phyloP scores from a whole-genome alignment of 257 asterid species.

The Hygrophila difformis region DNA sequence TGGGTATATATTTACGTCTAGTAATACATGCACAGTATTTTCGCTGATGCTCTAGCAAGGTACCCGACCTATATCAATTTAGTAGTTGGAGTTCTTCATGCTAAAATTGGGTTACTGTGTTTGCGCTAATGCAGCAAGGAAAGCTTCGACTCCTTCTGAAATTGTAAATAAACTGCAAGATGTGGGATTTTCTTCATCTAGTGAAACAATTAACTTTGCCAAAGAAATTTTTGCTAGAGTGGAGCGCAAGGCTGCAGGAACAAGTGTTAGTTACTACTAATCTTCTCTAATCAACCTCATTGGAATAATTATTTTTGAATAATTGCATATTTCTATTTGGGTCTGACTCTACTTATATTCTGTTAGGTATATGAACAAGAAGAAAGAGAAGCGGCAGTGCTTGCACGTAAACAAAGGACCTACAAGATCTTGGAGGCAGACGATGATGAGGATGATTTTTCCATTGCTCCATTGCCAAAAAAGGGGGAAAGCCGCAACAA shows the following conservation, averaged over 20 bases:
- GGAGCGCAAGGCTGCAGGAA: slow-evolving; percentile 67
- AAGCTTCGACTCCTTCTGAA: slow-evolving; percentile 80
- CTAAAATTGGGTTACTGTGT: slow-evolving; percentile 1
- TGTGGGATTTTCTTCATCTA: slow-evolving; percentile 54
- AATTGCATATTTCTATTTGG: not conserved
- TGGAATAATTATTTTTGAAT: slow-evolving; percentile 6
- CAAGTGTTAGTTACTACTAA: slow-evolving; percentile 43
- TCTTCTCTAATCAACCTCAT: not conserved
- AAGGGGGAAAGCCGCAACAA: slow-evolving; percentile 47
- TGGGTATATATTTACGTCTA: not conserved
- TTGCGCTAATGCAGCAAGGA: slow-evolving; percentile 47
- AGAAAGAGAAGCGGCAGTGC: slow-evolving; percentile 64
- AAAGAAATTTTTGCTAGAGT: slow-evolving; percentile 64
- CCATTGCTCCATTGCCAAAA: slow-evolving; percentile 30
- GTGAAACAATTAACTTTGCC: slow-evolving; percentile 53
- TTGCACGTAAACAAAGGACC: slow-evolving; percentile 59
- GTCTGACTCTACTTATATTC: slow-evolving; percentile 10
- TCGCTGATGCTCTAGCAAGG: not conserved
- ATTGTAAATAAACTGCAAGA: slow-evolving; percentile 49
- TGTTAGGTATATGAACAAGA: slow-evolving; percentile 54
- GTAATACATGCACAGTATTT: not conserved
- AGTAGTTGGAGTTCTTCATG: not conserved
- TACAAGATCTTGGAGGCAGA: slow-evolving; percentile 73
- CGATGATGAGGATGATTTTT: slow-evolving; percentile 48
- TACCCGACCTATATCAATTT: not conserved